Evolutionary conservation across 768 basidiomycete genomes (phyloP).

Genomic region (Trametes cinnabarina): DNA sequence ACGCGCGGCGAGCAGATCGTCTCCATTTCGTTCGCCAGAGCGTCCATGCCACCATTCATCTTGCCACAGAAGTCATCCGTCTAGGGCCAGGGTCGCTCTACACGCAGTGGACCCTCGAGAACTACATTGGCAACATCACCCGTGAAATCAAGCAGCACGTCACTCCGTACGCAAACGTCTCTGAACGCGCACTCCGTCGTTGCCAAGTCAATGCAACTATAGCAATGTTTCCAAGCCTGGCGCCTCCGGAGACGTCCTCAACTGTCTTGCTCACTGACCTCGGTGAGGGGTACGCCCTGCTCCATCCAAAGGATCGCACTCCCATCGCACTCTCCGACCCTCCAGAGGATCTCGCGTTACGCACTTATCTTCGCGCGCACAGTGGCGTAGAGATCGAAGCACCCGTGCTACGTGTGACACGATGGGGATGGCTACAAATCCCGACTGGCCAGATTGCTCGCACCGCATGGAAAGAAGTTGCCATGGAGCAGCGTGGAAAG

Average conservation of each 20-base stretch:
- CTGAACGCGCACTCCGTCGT: conserved; percentile 19
- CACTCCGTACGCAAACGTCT: conserved; percentile 27
- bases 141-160: conserved; percentile 28
- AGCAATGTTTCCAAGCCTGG: conserved; percentile 4
- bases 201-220: conserved; percentile 24
- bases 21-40: conserved; percentile 37
- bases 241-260: not conserved
- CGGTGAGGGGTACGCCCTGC: no score
- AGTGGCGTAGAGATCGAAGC: no score
- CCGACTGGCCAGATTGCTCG: not conserved
- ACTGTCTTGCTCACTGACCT: no score
- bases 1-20: conserved; percentile 22
- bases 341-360: no score
- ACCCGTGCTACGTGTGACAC: no score
- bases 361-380: no score
- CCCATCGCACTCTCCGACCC: not conserved
- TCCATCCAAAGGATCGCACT: not conserved
- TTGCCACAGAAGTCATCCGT: conserved; percentile 23
- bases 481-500: not conserved
- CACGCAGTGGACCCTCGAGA: conserved; percentile 27
- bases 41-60: conserved; percentile 34
- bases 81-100: conserved; percentile 16
- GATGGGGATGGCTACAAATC: no score
- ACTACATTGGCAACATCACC: conserved; percentile 26
- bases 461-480: not conserved